Base-by-base conservation (phyloP, 345 rosid genomes). In the Eucalyptus cladocalyx region DNA sequence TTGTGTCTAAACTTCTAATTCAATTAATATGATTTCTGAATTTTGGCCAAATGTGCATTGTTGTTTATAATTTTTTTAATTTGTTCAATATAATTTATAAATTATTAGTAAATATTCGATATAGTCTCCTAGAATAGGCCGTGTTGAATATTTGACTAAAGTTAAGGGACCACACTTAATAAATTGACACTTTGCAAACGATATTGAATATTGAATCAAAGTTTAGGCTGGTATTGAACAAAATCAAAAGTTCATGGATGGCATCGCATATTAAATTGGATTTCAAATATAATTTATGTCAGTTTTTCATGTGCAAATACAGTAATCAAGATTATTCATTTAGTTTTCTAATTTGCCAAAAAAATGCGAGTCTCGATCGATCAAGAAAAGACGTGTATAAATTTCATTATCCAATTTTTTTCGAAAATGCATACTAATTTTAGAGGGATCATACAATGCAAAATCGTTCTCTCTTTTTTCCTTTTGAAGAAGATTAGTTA, bases 201-300 rank as follows among this genome's bases (percentile, higher is more conserved):
- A 56, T 56, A 56, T 56, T 56, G 0, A 23, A 9, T 56, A 56
- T 24, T 0, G 0, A 21, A 53, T 53, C 10, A 21, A 53, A 8
- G 2, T 21, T 21, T 53, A 53, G 0, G 2, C 19, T 53, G 1
- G 0, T 53, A 53, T 53, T 21, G 0, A 56, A 56, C 1, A 56
- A 4, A 4, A 56, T 56, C 5, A 56, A 56, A 23, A 56, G 0
- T 10, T 56, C 1, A 9, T 24, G 0, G 1, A 56, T 3, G 11
- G 1, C 0, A 0, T 23, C 4, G 0, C 2, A 1, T 10, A 2
- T n/a, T 2, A 0, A 16, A n/a, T 0, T 6, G 15, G 15, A 65
- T 3, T 65, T 16, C 19, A 65, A 0, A 4, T 0, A 65, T 16
- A 5, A 67, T 34, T 34, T 34, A n/a, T 15, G 0, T 69, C 1